Evolutionary conservation across 2,329 filamentous ascomycete species (phyloP), one percentile per base, ranked within the genome.

Genomic region (Fusarium sp.): DNA sequence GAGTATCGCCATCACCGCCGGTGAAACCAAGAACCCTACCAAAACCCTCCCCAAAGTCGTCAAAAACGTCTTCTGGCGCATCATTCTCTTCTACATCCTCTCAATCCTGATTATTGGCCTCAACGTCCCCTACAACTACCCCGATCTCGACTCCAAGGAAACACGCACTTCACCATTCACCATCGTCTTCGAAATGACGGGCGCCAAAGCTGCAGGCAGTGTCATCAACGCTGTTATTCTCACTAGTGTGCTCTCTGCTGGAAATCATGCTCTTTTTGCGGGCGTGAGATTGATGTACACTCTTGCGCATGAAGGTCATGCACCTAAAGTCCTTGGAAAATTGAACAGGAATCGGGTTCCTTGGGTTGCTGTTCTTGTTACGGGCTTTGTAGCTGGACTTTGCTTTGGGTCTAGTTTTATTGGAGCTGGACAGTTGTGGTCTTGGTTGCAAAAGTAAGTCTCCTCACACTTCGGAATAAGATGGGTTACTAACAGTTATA

Each of bases 391-490:
- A 61, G 84, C 85, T 22, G 87, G 87, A 0, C 81, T 91, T 1
- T 90, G 88, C 72, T 91, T 91, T 59, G 89, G 88, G 4, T 88
- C 88, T 0, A 89, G 86, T 73, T 90, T 89, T 67, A 90, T 91
- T 56, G 88, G 89, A 0, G 89, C 89, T 0, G 89, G 89, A 1
- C 84, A 91, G 70, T 78, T 91, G 7, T 91, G 89, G 89, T 86
- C 83, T 2, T 91, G 89, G 89, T 78, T 91, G 20, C 89, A 91
- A 75, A 90, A 91, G 85, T 86, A 78, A 73, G 81, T 76, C n/a
- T 20, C 15, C 47, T 40, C 25, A 22, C 0, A 22, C 12, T 20
- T 1, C 1, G 5, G 6, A 9, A 11, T 8, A 15, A 1, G 7
- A 5, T 6, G 3, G 6, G 4, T 22, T 51, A 5, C 71, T 76